A percentile compares a stretch with the other conserved stretches of the same genome.
Conservation (phyloP, 768 basidiomycete genomes). For the Chlorophyllum brunneum region DNA sequence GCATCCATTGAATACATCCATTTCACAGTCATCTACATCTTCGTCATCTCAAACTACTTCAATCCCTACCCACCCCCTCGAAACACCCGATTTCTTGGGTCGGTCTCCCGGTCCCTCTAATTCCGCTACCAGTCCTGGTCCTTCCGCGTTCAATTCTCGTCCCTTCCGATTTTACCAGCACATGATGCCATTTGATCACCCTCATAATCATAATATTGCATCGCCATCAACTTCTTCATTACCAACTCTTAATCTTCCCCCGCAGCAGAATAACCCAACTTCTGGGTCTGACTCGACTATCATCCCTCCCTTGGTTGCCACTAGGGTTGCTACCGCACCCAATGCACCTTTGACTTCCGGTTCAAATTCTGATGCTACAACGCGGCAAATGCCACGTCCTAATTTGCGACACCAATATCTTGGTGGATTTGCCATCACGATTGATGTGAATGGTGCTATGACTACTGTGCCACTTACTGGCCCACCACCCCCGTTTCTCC, state of each 20-base stretch:
- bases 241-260: background rate
- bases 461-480: background rate
- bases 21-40: conserved; percentile 14
- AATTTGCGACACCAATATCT: conserved; percentile 1
- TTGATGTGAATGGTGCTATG: conserved; percentile 10
- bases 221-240: background rate
- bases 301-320: background rate
- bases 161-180: conserved; percentile 20
- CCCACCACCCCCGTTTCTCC: background rate
- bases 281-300: too few species aligned
- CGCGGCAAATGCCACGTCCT: background rate
- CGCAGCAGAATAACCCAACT: background rate
- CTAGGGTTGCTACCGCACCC: background rate
- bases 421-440: conserved; percentile 17
- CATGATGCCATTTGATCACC: conserved; percentile 10
- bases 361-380: background rate
- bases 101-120: conserved; percentile 2
- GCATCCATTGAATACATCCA: background rate
- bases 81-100: conserved; percentile 9
- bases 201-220: conserved; percentile 2
- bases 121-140: background rate
- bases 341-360: background rate
- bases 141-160: conserved; percentile 9
- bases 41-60: conserved; percentile 13
- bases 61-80: conserved; percentile 2